Evolutionary conservation across 2,329 filamentous ascomycete species (phyloP).

Genomic region (Penicillium sp.): DNA sequence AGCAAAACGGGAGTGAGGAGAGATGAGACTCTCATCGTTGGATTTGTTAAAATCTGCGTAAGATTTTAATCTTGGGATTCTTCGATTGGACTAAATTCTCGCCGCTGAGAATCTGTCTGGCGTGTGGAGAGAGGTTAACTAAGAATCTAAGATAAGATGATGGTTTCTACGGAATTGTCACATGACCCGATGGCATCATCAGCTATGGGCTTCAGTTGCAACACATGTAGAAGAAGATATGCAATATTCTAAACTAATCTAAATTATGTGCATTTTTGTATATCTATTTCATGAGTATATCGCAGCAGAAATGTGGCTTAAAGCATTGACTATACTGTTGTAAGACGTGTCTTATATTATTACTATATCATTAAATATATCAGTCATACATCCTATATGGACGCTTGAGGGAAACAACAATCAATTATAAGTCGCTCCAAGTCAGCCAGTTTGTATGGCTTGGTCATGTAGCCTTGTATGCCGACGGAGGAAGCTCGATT

Average conservation of each 20-base stretch:
- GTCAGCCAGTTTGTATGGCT: slow-evolving; percentile 62
- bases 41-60: not conserved
- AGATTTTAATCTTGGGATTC: not conserved
- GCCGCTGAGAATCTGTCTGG: not conserved
- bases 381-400: not conserved
- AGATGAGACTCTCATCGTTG: slow-evolving; percentile 2
- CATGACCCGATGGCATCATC: not conserved
- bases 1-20: slow-evolving; percentile 3
- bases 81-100: not conserved
- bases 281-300: too few species aligned
- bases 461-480: slow-evolving; percentile 66
- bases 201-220: too few species aligned
- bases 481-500: slow-evolving; percentile 58
- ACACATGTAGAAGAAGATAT: too few species aligned
- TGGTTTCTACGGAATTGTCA: not conserved
- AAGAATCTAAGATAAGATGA: too few species aligned
- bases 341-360: not conserved
- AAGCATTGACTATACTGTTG: too few species aligned
- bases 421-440: slow-evolving; percentile 57
- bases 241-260: too few species aligned
- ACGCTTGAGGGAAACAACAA: slow-evolving; percentile 31
- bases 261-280: too few species aligned
- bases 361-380: not conserved
- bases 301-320: too few species aligned
- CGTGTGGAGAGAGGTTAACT: too few species aligned